Evolutionary conservation across 164 flowering plant species (phyloP).

Genomic region (Euptelea pleiosperma): DNA sequence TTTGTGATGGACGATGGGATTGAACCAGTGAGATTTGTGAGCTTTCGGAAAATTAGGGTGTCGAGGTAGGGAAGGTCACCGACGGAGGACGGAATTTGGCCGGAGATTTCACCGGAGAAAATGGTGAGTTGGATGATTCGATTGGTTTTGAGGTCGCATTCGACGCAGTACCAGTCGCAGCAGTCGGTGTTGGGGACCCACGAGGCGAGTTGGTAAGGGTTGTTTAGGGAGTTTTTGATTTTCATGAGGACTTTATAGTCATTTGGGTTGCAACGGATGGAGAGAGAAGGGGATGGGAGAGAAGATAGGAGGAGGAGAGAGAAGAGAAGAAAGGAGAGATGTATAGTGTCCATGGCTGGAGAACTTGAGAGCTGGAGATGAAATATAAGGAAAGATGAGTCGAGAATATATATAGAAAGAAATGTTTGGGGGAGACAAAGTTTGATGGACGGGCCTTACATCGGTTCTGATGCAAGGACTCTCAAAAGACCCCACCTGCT

Average conservation of each 20-base stretch:
- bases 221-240: conserved; percentile 52
- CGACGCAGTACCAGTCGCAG: conserved; percentile 57
- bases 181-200: conserved; percentile 53
- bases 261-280: conserved; percentile 45
- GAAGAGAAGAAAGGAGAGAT: conserved; percentile 8
- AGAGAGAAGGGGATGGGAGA: conserved; percentile 1
- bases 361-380: too few relatives aligned
- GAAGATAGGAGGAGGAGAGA: conserved; percentile 7
- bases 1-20: conserved; percentile 53
- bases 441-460: too few relatives aligned
- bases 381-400: too few relatives aligned
- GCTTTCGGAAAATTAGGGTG: conserved; percentile 40
- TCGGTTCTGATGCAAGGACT: too few relatives aligned
- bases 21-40: conserved; percentile 55
- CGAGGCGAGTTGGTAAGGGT: conserved; percentile 60
- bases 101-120: conserved; percentile 37
- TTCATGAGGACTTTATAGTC: conserved; percentile 64
- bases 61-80: conserved; percentile 62
- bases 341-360: too few relatives aligned
- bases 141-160: conserved; percentile 41
- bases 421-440: too few relatives aligned
- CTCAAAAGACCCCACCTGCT: too few relatives aligned
- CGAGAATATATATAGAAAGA: too few relatives aligned
- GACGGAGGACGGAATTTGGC: conserved; percentile 52
- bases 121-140: conserved; percentile 47